Percentiles rank a stretch among this genome's conserved stretches.
Evolutionary conservation across 306 rosid species (phyloP).

Genomic region (Casuarina cunninghamiana): DNA sequence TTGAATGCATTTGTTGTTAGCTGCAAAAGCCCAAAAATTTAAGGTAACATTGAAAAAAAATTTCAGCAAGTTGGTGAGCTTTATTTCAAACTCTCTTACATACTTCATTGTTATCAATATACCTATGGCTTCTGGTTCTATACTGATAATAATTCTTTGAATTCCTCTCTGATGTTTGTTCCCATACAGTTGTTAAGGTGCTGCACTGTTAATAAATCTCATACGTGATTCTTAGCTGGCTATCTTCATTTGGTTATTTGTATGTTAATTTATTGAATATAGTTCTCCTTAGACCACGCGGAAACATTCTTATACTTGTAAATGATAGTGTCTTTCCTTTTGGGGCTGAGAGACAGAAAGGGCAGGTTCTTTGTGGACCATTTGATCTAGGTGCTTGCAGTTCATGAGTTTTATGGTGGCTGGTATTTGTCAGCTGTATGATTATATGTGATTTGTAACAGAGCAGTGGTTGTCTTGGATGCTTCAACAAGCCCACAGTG

Average conservation of each 20-base stretch:
- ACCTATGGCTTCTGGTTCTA: neutral
- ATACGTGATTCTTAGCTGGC: neutral
- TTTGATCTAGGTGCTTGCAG: slow-evolving; percentile 14
- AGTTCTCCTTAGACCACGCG: neutral
- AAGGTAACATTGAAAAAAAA: neutral
- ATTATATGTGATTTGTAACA: slow-evolving; percentile 65
- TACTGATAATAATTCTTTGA: neutral
- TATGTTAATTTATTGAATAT: neutral
- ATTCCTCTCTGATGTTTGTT: neutral
- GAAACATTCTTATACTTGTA: neutral
- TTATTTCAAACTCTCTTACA: neutral
- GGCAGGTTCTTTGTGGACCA: neutral
- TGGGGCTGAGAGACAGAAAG: neutral
- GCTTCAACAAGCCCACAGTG: slow-evolving; percentile 54
- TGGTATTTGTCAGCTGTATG: slow-evolving; percentile 4
- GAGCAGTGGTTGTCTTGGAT: slow-evolving; percentile 99
- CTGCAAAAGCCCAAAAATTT: neutral
- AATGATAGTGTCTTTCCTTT: slow-evolving; percentile 6
- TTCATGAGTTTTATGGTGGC: slow-evolving; percentile 9
- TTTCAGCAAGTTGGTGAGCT: neutral
- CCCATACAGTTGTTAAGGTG: neutral
- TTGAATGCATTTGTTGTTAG: neutral
- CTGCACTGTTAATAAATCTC: neutral
- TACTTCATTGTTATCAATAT: neutral
- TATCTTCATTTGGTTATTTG: neutral